phyloP scores from a whole-genome alignment of 805 yeast species.

The Komagataella ulmi region DNA sequence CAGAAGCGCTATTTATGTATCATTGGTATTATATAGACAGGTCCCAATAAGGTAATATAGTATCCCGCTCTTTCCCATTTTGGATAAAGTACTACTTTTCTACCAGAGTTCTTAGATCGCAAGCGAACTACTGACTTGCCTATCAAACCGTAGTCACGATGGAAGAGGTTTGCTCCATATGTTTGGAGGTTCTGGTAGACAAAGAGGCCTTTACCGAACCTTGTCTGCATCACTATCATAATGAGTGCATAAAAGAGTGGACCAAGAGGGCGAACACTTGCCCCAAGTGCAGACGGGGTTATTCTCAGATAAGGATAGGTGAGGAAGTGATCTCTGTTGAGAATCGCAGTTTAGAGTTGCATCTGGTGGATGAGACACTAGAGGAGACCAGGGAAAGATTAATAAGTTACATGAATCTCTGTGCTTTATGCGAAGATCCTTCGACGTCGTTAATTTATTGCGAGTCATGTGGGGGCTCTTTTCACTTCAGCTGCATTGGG shows the following conservation, averaged over 20 bases:
- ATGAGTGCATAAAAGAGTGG: conserved; percentile 21
- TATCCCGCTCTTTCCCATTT: neutral
- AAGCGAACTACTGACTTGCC: neutral
- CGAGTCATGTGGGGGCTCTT: neutral
- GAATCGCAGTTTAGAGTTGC: conserved; percentile 3
- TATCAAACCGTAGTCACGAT: neutral
- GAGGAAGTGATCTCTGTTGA: conserved; percentile 4
- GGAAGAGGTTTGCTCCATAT: neutral
- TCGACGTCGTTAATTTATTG: neutral
- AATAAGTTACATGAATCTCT: neutral
- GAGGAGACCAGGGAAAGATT: neutral
- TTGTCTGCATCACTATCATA: conserved; percentile 20
- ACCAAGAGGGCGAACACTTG: conserved; percentile 20
- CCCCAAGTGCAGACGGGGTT: conserved; percentile 16
- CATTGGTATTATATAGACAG: no score
- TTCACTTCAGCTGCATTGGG: neutral
- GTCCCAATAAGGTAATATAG: neutral
- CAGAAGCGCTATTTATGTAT: no score
- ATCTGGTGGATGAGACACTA: no score
- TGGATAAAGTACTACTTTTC: neutral
- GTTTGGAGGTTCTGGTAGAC: neutral
- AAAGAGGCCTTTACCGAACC: conserved; percentile 7
- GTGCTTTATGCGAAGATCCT: neutral
- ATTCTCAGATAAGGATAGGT: neutral
- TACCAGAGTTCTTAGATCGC: neutral